Evolutionary conservation across 148 eudicot genomes (phyloP).

Genomic region (Diospyros kaki): DNA sequence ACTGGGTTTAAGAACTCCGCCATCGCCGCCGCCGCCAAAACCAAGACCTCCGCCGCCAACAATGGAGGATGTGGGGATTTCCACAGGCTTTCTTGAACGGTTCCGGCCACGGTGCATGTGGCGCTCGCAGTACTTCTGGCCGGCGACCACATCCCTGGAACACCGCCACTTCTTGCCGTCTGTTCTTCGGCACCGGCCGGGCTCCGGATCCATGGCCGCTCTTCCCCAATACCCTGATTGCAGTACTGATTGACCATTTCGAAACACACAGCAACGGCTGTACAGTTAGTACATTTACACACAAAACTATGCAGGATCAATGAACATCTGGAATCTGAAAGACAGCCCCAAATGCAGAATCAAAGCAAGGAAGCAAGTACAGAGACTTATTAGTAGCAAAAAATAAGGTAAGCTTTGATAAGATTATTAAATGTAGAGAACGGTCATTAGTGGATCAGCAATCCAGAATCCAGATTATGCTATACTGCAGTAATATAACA

Average conservation of each 20-base stretch:
- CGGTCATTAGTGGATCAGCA: too few relatives aligned
- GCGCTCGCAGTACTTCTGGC: conserved; percentile 93
- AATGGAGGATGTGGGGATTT: conserved; percentile 57
- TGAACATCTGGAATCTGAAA: too few relatives aligned
- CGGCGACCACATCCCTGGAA: conserved; percentile 78
- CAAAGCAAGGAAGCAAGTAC: background rate
- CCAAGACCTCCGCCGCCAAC: conserved; percentile 2
- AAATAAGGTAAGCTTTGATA: too few relatives aligned
- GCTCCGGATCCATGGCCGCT: conserved; percentile 87
- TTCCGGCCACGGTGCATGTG: conserved; percentile 90
- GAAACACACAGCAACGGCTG: too few relatives aligned
- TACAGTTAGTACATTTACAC: too few relatives aligned
- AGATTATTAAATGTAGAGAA: too few relatives aligned
- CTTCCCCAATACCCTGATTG: conserved; percentile 89
- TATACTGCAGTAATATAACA: too few relatives aligned
- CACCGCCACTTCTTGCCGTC: conserved; percentile 99
- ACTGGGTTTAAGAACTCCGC: conserved; percentile 9
- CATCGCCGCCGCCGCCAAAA: conserved; percentile 19
- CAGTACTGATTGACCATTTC: conserved; percentile 34
- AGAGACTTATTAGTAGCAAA: background rate
- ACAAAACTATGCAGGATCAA: too few relatives aligned
- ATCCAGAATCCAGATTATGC: too few relatives aligned
- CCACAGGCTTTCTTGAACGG: conserved; percentile 99
- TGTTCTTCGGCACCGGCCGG: conserved; percentile 88
- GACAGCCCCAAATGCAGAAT: background rate